Percentiles rank a stretch among this genome's conserved stretches.
Evolutionary conservation across 192 early-diverging fungal species (phyloP).

Genomic region (Glomus cerebriforme): DNA sequence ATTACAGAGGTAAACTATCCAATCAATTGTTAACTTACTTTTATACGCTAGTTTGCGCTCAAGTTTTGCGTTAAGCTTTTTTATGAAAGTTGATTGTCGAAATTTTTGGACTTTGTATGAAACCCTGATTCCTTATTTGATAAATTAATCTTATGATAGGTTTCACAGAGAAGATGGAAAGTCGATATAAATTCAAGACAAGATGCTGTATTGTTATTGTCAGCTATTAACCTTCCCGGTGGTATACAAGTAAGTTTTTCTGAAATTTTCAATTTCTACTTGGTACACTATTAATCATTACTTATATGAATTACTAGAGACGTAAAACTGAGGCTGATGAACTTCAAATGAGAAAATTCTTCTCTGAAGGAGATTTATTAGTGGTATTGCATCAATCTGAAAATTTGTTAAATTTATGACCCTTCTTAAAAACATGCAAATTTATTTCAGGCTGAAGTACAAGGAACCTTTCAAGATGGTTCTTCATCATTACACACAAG

Average conservation of each 20-base stretch:
- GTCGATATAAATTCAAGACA: slow-evolving; percentile 88
- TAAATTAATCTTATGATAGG: slow-evolving; percentile 34
- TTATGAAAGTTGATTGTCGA: too few relatives aligned
- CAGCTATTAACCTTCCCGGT: slow-evolving; percentile 92
- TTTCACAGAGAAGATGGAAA: slow-evolving; percentile 90
- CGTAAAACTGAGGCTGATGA: slow-evolving; percentile 96
- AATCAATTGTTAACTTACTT: not conserved
- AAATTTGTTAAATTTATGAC: not conserved
- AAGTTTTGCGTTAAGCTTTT: too few relatives aligned
- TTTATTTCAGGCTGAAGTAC: slow-evolving; percentile 69
- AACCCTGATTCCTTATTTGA: not conserved
- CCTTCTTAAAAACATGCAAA: not conserved
- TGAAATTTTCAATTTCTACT: not conserved
- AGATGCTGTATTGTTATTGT: slow-evolving; percentile 85
- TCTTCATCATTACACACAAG: slow-evolving; percentile 87
- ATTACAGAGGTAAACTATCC: slow-evolving; percentile 73
- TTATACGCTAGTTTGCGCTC: too few relatives aligned
- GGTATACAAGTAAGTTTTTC: slow-evolving; percentile 75
- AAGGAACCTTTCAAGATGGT: slow-evolving; percentile 85
- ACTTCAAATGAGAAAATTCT: slow-evolving; percentile 93
- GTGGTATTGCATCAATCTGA: slow-evolving; percentile 55
- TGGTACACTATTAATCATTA: not conserved
- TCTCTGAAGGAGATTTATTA: slow-evolving; percentile 92
- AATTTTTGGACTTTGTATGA: too few relatives aligned
- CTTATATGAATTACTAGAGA: slow-evolving; percentile 46